Evolutionary conservation across 2,329 filamentous ascomycete genomes (phyloP), one percentile per base, ranked within the genome.

Genomic region (Aspergillus sp.): DNA sequence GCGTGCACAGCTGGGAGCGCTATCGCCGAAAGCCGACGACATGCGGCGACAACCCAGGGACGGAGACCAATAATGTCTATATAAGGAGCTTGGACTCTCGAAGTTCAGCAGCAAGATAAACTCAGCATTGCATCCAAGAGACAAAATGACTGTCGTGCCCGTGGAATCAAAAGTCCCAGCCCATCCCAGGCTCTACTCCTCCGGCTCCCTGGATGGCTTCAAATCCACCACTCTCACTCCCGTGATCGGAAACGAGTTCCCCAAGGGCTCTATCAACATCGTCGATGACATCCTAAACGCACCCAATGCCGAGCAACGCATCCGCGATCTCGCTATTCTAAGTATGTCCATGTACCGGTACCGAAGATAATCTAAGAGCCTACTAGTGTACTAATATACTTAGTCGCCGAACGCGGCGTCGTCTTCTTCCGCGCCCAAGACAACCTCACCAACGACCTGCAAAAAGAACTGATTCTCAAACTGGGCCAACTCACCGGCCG

Each of bases 391-490:
- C 43, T 52, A 48, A 56, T 5, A 8, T 3, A 1, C 13, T 15
- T 9, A 88, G 86, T 90, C 62, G 89, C 87, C 1, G 82, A 85
- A 58, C 83, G 87, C 0, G 87, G 87, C 9, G 87, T 90, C 3
- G 86, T 89, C 32, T 89, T 89, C 75, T 88, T 90, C 74, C 83
- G 86, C 18, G 80, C 82, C 30, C 87, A 90, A 62, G 75, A 85
- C 64, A 77, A 81, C 66, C 72, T 89, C 38, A 81, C 80, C 61
- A 82, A 88, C 66, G 83, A 85, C 1, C 78, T 87, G 2, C 86
- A 89, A 65, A 90, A 90, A 73, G 76, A 85, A 53, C 78, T 90
- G 0, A 83, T 84, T 34, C 77, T 85, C 12, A 78, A 80, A 1
- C 77, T 89, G 2, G 86, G 87, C 8, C 75, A 83, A 64, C 75